These are phyloP conservation scores for Amesomyces nigricolor DNA, from an alignment of 2,329 filamentous ascomycete species.

Conservation along the genomic window DNA sequence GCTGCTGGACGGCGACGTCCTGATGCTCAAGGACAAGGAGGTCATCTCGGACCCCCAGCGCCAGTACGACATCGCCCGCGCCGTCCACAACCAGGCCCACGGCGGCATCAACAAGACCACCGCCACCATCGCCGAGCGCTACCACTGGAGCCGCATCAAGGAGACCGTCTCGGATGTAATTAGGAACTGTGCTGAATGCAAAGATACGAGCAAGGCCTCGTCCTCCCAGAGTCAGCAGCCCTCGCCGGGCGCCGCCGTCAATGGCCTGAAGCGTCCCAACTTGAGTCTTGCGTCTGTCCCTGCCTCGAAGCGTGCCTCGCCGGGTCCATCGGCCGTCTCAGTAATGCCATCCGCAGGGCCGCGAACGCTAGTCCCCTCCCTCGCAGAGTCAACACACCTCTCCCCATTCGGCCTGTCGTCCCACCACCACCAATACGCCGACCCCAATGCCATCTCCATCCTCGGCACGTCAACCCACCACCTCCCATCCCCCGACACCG, in stretches of 20 bases:
- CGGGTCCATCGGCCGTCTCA: constrained; percentile 14
- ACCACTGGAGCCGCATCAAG: constrained; percentile 97
- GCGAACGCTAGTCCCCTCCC: constrained; percentile 4
- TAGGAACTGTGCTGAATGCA: constrained; percentile 84
- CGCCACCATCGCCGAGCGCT: constrained; percentile 84
- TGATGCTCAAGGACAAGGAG: constrained; percentile 98
- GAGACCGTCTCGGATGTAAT: constrained; percentile 95
- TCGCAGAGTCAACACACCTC: constrained; percentile 21
- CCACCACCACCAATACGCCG: constrained; percentile 39
- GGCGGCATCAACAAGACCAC: constrained; percentile 98
- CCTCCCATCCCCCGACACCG: constrained; percentile 26
- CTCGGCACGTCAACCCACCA: constrained; percentile 29
- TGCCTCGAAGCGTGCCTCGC: constrained; percentile 25
- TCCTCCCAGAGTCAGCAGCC: constrained; percentile 29
- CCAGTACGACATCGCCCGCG: constrained; percentile 83
- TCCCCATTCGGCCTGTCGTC: constrained; percentile 29
- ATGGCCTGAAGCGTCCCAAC: constrained; percentile 24
- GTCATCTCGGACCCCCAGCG: constrained; percentile 84
- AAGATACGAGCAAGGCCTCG: constrained; percentile 60
- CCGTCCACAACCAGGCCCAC: constrained; percentile 69
- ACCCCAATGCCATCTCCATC: constrained; percentile 43
- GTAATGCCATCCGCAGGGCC: constrained; percentile 9
- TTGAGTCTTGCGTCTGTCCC: constrained; percentile 14
- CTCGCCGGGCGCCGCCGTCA: constrained; percentile 7
- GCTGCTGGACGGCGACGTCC: constrained; percentile 67